Conservation (phyloP, 2,329 filamentous ascomycete genomes). For the Ascochyta koolunga region DNA sequence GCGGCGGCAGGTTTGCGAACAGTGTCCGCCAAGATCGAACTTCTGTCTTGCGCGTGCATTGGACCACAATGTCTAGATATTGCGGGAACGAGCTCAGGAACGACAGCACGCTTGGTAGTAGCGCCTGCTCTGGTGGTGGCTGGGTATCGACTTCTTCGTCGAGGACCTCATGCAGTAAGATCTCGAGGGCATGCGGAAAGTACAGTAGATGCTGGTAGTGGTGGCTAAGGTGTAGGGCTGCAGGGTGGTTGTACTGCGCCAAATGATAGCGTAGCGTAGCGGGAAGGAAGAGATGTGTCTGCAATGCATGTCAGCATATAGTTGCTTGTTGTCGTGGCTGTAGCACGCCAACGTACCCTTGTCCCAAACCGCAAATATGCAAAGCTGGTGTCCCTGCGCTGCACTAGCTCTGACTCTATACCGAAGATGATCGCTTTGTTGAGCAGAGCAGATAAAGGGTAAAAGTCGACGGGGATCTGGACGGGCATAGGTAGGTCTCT, state of each 20-base stretch:
- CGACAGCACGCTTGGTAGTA: slow-evolving; percentile 59
- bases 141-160: slow-evolving; percentile 89
- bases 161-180: slow-evolving; percentile 88
- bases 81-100: slow-evolving; percentile 66
- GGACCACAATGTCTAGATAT: slow-evolving; percentile 93
- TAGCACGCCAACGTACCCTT: slow-evolving; percentile 63
- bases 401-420: slow-evolving; percentile 90
- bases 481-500: slow-evolving; percentile 77
- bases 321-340: slow-evolving; percentile 1
- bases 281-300: slow-evolving; percentile 93
- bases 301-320: slow-evolving; percentile 27
- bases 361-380: slow-evolving; percentile 88
- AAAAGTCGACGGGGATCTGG: slow-evolving; percentile 88
- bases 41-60: slow-evolving; percentile 97
- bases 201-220: slow-evolving; percentile 89
- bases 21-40: slow-evolving; percentile 93
- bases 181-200: slow-evolving; percentile 89
- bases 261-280: slow-evolving; percentile 84
- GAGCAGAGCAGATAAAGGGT: slow-evolving; percentile 85
- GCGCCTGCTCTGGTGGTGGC: slow-evolving; percentile 54
- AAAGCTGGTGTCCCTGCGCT: slow-evolving; percentile 88
- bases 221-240: slow-evolving; percentile 80
- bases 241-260: slow-evolving; percentile 74
- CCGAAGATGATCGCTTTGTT: slow-evolving; percentile 89
- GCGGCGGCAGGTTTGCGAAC: slow-evolving; percentile 88